phyloP scores from a whole-genome alignment of 345 rosid species.

The Sisymbrium irio region DNA sequence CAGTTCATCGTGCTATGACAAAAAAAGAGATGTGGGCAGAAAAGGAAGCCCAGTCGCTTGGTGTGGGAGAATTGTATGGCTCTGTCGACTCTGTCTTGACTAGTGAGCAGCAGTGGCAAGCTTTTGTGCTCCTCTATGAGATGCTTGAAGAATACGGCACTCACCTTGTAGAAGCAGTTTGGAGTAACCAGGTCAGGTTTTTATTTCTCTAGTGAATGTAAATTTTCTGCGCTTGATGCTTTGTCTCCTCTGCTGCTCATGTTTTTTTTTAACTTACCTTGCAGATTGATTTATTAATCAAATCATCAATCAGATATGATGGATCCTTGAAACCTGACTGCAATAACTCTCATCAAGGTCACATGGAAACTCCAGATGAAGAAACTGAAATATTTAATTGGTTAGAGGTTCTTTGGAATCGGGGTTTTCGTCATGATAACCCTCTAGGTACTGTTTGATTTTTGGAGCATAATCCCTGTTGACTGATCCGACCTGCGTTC shows the following conservation, averaged over 20 bases:
- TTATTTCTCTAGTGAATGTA: background rate
- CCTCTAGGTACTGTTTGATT: slow-evolving; percentile 67
- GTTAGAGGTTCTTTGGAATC: slow-evolving; percentile 83
- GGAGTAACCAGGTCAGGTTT: slow-evolving; percentile 79
- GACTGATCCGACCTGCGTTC: background rate
- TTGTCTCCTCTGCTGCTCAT: slow-evolving; percentile 31
- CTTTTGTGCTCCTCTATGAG: slow-evolving; percentile 80
- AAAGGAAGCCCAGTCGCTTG: slow-evolving; percentile 88
- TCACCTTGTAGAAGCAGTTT: slow-evolving; percentile 94
- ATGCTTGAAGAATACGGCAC: slow-evolving; percentile 97
- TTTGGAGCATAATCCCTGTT: slow-evolving; percentile 6
- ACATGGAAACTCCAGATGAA: slow-evolving; percentile 39
- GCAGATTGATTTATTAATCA: slow-evolving; percentile 73
- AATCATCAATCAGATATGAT: slow-evolving; percentile 50
- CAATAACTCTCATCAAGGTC: slow-evolving; percentile 34
- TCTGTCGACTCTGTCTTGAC: slow-evolving; percentile 46
- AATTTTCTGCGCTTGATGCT: slow-evolving; percentile 13
- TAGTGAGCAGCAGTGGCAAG: slow-evolving; percentile 74
- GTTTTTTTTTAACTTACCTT: slow-evolving; percentile 20
- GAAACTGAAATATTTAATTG: slow-evolving; percentile 55
- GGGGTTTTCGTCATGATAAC: slow-evolving; percentile 82
- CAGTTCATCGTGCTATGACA: slow-evolving; percentile 51
- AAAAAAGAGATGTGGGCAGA: slow-evolving; percentile 83
- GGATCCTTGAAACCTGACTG: slow-evolving; percentile 42
- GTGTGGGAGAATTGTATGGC: slow-evolving; percentile 60